Evolutionary conservation across 768 basidiomycete species (phyloP), one percentile per base, ranked within the genome.

Genomic region (Terana coerulea): DNA sequence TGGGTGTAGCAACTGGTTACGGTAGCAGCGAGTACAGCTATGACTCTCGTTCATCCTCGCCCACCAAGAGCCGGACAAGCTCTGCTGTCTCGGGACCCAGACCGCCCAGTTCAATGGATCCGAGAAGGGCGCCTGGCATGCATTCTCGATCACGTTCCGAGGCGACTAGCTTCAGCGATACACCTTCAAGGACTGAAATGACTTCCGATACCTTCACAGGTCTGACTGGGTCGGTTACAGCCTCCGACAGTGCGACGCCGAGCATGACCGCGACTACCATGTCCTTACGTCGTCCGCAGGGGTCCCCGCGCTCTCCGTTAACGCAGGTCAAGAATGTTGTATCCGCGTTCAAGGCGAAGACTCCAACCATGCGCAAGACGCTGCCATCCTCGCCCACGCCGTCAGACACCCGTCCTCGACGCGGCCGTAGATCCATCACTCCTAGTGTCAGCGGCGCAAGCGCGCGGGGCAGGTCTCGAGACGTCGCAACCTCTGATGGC

Each of bases 261-360:
- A 69, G 74, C 5, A 53, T 64, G 1, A 64, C 69, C 0, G 78
- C 83, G 1, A 76, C 75, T 0, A 73, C 68, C 21, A 69, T 84
- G 0, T 69, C 79, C 10, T 68, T 88, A 15, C 81, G 83, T 33
- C 76, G 84, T 35, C 81, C 83, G 2, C 80, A 85, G 17, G 61
- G 63, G 0, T 81, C 84, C 3, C 85, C 88, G 3, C 78, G 85
- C 8, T 86, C 84, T 3, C 86, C 88, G 1, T 70, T 88, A 24
- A 75, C 82, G 0, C 87, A 84, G 3, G 84, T 92, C 21, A 78
- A 86, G 28, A 91, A 91, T 56, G 81, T 91, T 33, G 84, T 92
- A 6, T 79, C 82, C 0, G 73, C 84, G 7, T 92, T 89, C 88
- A 91, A 89, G 63, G 86, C 88, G 54, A 78, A 85, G 17, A 84